Evolutionary conservation across 768 basidiomycete genomes (phyloP).

Genomic region (Rhodotorula babjevae): DNA sequence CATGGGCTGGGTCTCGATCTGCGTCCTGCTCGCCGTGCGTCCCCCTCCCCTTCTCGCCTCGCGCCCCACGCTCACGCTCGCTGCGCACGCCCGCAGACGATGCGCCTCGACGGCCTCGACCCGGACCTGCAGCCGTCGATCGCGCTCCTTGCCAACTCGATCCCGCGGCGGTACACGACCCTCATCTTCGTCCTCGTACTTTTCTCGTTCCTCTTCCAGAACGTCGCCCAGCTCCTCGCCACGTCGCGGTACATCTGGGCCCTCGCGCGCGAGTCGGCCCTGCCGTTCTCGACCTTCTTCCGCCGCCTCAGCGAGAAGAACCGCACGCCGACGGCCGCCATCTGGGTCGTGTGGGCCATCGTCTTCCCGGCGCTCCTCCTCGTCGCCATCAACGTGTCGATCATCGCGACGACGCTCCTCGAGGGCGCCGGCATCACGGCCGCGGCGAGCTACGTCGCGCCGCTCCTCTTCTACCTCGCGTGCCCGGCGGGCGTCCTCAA

Average conservation of each 20-base stretch:
- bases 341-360: constrained; percentile 46
- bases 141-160: constrained; percentile 44
- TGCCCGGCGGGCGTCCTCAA: constrained; percentile 39
- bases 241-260: constrained; percentile 49
- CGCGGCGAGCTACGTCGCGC: constrained; percentile 45
- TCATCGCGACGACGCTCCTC: constrained; percentile 46
- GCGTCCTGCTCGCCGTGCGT: constrained; percentile 45
- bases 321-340: constrained; percentile 46
- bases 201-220: constrained; percentile 46
- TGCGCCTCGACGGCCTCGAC: constrained; percentile 19
- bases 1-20: constrained; percentile 48
- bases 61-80: not conserved
- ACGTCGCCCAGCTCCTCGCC: constrained; percentile 44
- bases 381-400: constrained; percentile 42
- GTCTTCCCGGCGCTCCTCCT: constrained; percentile 45
- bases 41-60: constrained; percentile 18
- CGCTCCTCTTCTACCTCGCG: constrained; percentile 33
- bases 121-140: constrained; percentile 42
- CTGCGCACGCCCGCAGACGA: not conserved
- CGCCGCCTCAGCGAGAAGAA: constrained; percentile 41
- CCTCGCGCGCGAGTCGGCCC: constrained; percentile 49
- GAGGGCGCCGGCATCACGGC: constrained; percentile 46
- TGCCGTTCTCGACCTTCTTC: constrained; percentile 48
- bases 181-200: constrained; percentile 42
- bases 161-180: constrained; percentile 43